Conservation (phyloP, 1,139 yeast genomes). For the Kurtzmaniella natalensis region DNA sequence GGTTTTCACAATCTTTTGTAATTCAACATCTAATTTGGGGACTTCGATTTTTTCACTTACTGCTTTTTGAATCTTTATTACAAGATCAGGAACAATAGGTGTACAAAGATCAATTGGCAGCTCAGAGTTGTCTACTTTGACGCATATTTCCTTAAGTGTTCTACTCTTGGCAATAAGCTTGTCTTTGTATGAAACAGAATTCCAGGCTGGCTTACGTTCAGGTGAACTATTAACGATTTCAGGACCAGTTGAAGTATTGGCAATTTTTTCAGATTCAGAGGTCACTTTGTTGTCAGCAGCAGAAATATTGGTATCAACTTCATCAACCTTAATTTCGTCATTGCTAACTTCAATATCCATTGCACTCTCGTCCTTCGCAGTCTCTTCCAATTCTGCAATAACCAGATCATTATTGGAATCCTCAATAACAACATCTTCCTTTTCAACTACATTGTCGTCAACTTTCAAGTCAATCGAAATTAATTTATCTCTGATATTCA, state of each 20-base stretch:
- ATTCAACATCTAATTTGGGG: slow-evolving; percentile 10
- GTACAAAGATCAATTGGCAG: background rate
- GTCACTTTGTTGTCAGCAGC: background rate
- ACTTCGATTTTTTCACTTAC: slow-evolving; percentile 20
- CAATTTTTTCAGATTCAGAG: background rate
- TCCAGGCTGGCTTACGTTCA: slow-evolving; percentile 11
- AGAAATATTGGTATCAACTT: background rate
- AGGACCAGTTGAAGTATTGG: no score
- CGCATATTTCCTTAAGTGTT: slow-evolving; percentile 4
- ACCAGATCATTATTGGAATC: slow-evolving; percentile 10
- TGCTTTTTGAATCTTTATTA: slow-evolving; percentile 21
- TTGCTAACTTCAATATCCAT: slow-evolving; percentile 6
- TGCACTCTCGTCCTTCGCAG: slow-evolving; percentile 7
- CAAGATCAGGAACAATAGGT: slow-evolving; percentile 21
- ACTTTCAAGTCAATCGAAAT: slow-evolving; percentile 22
- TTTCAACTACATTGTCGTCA: slow-evolving; percentile 7
- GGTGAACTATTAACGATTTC: slow-evolving; percentile 10
- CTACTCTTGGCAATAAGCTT: slow-evolving; percentile 15
- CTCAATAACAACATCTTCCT: slow-evolving; percentile 4
- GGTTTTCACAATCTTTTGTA: slow-evolving; percentile 5
- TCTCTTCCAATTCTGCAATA: slow-evolving; percentile 2
- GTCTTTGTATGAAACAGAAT: slow-evolving; percentile 21
- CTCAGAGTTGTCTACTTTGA: slow-evolving; percentile 3
- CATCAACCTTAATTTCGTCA: slow-evolving; percentile 2
- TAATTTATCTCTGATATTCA: slow-evolving; percentile 26